These are phyloP conservation scores for Mychonastes homosphaera DNA, from an alignment of 139 green algal genomes.

Conservation along the genomic window DNA sequence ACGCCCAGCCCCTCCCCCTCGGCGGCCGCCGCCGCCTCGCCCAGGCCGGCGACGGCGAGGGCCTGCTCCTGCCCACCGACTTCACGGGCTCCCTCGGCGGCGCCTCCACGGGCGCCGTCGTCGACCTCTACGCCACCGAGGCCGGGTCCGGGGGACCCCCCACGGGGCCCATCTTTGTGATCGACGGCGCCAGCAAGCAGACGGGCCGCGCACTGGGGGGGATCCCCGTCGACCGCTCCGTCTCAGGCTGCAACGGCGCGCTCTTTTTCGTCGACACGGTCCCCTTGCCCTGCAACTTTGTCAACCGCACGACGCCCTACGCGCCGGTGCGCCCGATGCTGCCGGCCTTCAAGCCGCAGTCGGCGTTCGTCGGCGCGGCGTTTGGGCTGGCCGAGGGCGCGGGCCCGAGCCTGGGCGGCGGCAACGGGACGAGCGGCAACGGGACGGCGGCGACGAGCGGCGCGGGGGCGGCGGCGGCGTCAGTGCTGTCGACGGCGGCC, in stretches of 20 bases:
- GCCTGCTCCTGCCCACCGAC: slow-evolving; percentile 8
- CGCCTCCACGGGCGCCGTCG: too few species aligned
- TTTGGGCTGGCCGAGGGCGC: too few species aligned
- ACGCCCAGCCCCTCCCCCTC: too few species aligned
- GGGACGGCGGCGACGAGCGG: too few species aligned
- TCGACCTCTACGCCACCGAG: neutral
- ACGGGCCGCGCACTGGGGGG: neutral
- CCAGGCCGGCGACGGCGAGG: neutral
- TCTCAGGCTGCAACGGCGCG: slow-evolving; percentile 8
- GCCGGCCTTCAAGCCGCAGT: too few species aligned
- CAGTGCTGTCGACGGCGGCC: too few species aligned
- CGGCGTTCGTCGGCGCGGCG: too few species aligned
- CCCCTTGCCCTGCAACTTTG: slow-evolving; percentile 17
- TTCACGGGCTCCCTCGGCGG: neutral
- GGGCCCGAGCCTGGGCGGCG: too few species aligned
- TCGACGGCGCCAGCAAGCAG: slow-evolving; percentile 11
- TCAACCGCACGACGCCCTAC: slow-evolving; percentile 21
- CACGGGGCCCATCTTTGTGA: slow-evolving; percentile 7
- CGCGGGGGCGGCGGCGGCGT: too few species aligned
- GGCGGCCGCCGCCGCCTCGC: too few species aligned
- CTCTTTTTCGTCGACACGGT: slow-evolving; percentile 15
- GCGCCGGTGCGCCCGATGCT: too few species aligned
- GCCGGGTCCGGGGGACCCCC: neutral
- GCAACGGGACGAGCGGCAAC: too few species aligned
- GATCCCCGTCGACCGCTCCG: slow-evolving; percentile 10